These are phyloP conservation scores for Aureobasidium sp. DNA, from an alignment of 2,329 filamentous ascomycete genomes.

Conservation along the genomic window DNA sequence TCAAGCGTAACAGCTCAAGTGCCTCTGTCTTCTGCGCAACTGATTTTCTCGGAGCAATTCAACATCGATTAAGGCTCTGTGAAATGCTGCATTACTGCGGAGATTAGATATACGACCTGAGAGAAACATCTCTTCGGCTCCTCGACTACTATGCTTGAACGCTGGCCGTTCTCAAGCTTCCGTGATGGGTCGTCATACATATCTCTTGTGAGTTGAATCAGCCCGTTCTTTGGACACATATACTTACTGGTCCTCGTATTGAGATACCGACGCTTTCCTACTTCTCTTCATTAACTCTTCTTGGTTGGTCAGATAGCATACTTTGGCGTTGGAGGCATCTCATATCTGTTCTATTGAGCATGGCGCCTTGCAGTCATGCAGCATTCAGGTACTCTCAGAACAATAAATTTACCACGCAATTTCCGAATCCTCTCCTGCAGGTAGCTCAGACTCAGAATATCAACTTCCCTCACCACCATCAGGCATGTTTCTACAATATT, in stretches of 20 bases:
- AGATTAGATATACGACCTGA: background rate
- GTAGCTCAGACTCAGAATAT: background rate
- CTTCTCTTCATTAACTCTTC: background rate
- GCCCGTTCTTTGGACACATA: background rate
- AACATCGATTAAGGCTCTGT: background rate
- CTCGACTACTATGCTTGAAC: background rate
- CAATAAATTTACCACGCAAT: no score
- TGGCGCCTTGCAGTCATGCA: background rate
- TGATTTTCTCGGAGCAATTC: conserved; percentile 2
- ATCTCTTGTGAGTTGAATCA: background rate
- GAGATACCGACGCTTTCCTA: background rate
- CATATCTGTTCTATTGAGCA: background rate
- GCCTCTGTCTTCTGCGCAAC: background rate
- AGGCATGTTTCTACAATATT: background rate
- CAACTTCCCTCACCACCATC: background rate
- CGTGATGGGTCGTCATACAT: background rate
- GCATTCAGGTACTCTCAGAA: background rate
- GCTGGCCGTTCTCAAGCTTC: background rate
- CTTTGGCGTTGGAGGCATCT: background rate
- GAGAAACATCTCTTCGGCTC: no score
- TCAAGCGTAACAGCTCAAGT: conserved; percentile 6
- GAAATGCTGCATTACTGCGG: background rate
- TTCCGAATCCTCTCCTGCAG: no score
- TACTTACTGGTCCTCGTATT: background rate
- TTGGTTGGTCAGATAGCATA: background rate